Evolutionary conservation across 2,329 filamentous ascomycete genomes (phyloP).

Genomic region (Mariannaea elegans): DNA sequence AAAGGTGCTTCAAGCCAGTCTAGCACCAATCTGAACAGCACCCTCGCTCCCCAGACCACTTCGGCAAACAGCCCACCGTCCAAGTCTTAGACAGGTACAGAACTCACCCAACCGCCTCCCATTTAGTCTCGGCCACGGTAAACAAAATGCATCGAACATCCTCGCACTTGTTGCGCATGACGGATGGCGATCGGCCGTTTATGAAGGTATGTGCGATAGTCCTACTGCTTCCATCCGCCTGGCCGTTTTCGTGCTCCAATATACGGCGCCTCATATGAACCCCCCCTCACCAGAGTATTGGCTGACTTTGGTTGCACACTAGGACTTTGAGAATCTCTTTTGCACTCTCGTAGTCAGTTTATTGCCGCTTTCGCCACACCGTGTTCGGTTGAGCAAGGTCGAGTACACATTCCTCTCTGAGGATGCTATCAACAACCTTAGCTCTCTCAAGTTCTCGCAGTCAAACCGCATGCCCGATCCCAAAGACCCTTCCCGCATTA

Average conservation of each 20-base stretch:
- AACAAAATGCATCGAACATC: conserved; percentile 99
- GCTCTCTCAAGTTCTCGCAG: conserved; percentile 96
- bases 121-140: conserved; percentile 45
- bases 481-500: conserved; percentile 92
- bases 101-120: no score
- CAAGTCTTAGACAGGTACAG: no score
- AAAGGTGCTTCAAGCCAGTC: conserved; percentile 42
- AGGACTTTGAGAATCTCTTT: conserved; percentile 99
- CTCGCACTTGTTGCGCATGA: conserved; percentile 95
- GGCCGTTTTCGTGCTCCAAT: no score
- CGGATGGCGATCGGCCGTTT: conserved; percentile 94
- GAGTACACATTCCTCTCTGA: conserved; percentile 96
- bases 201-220: conserved; percentile 71
- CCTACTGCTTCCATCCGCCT: conserved; percentile 17
- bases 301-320: conserved; percentile 34
- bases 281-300: no score
- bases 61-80: conserved; percentile 51
- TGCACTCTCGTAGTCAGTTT: conserved; percentile 94
- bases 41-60: conserved; percentile 36
- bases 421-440: conserved; percentile 97
- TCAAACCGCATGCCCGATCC: conserved; percentile 99
- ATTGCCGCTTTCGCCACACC: conserved; percentile 83
- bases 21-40: conserved; percentile 41
- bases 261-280: no score
- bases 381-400: conserved; percentile 88